Base-by-base conservation (phyloP, 768 basidiomycete species). In the Phaeolepiota aurea region DNA sequence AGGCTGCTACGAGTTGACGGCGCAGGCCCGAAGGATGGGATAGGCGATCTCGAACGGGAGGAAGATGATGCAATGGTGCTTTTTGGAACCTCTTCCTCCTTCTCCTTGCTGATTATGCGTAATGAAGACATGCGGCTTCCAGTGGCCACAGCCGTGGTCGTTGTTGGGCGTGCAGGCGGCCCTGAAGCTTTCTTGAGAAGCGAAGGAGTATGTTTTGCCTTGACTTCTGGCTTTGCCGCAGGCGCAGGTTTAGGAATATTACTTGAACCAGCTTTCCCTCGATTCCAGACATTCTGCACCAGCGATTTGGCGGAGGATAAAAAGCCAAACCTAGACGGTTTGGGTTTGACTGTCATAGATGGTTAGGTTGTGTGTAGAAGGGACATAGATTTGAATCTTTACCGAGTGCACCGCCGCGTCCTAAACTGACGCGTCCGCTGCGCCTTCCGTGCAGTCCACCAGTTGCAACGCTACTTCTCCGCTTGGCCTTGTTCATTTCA, bases 281-380 rank as follows among this genome's bases (percentile, higher is more conserved):
- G 67, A 49, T 76, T 78, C 83, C 83, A 87, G 1, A 88, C 82
- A 47, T 72, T 83, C 49, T 71, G 66, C 3, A 87, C 84, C 2
- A 87, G 62, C 0, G 75, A 73, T 55, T 85, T 87, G 5, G 86
- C 79, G 13, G 71, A 78, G 15, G 79, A 70, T 4, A 88, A 57
- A 63, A 88, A 85, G 1, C 82, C 86, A 43, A 85, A 77, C 25
- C 76, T 73, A 3, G 76, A 66, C 1, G 76, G 61, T 48, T 76
- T 76, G 3, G 58, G 55, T 51, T 65, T 64, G 2, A 62, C 62
- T 62, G 13, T 28, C n/a, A 40, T 14, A n/a, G 15, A 34, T 9
- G 14, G 19, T 28, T 23, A 38, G 21, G 9, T 20, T 11, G 14
- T 25, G 21, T 25, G 28, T 20, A 42, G 13, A 11, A 37, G 7